These are phyloP conservation scores for Penicillium salamii DNA, from an alignment of 495 filamentous ascomycete species.

Conservation along the genomic window DNA sequence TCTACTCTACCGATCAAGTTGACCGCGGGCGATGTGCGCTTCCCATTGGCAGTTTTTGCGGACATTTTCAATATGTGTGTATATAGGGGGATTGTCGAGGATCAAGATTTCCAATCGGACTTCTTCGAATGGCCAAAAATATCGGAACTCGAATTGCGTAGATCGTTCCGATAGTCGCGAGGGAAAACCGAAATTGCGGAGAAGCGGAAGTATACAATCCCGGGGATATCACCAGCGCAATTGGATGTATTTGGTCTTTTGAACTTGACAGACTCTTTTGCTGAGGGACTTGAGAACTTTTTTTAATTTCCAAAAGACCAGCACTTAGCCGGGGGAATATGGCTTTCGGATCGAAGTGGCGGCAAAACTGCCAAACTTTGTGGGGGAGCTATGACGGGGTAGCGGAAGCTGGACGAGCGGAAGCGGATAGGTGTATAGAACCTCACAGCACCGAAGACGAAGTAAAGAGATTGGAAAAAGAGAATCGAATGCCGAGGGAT, in stretches of 20 bases:
- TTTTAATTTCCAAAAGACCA: neutral
- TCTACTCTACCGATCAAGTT: constrained; percentile 79
- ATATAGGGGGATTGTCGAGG: constrained; percentile 1
- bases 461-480: neutral
- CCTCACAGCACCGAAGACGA: neutral
- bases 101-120: constrained; percentile 5
- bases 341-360: constrained; percentile 25
- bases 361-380: constrained; percentile 28
- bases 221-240: constrained; percentile 13
- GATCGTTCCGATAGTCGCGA: constrained; percentile 11
- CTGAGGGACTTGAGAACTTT: too few relatives aligned
- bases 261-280: too few relatives aligned
- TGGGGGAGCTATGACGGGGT: constrained; percentile 39
- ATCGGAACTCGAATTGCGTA: constrained; percentile 6
- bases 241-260: too few relatives aligned
- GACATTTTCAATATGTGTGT: constrained; percentile 50
- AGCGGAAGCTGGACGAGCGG: constrained; percentile 48
- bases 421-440: constrained; percentile 19
- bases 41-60: constrained; percentile 62
- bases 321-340: neutral
- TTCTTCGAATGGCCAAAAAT: constrained; percentile 7
- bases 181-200: constrained; percentile 21
- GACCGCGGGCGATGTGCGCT: constrained; percentile 80
- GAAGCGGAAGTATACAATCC: constrained; percentile 27
- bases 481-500: constrained; percentile 11